Percentiles rank a stretch among this genome's conserved stretches.
phyloP scores from a whole-genome alignment of 2,329 filamentous ascomycete genomes.

The Beauveria caledonica region DNA sequence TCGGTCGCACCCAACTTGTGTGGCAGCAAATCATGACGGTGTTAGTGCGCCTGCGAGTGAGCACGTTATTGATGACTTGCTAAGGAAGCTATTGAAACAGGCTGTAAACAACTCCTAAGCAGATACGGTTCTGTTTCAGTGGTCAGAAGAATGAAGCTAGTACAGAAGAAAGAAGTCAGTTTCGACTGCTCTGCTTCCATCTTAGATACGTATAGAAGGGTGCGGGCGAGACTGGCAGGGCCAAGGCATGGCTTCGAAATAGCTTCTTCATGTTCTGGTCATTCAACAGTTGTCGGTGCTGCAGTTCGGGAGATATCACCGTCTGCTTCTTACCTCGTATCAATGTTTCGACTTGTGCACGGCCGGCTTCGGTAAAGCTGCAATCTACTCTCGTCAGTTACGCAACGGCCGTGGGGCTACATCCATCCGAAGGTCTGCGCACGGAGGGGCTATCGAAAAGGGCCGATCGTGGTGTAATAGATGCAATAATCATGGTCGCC shows the following conservation, averaged over 20 bases:
- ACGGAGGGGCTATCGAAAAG: not conserved
- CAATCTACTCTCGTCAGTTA: too few species aligned
- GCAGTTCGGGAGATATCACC: too few species aligned
- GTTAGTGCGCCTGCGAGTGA: not conserved
- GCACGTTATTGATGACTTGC: not conserved
- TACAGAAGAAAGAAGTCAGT: not conserved
- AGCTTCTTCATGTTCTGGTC: too few species aligned
- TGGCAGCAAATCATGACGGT: not conserved
- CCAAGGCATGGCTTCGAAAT: too few species aligned
- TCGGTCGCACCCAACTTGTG: not conserved
- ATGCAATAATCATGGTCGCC: not conserved
- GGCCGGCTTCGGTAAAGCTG: too few species aligned
- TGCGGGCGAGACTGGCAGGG: too few species aligned
- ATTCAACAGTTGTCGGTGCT: too few species aligned
- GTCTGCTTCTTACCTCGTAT: too few species aligned
- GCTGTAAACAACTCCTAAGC: not conserved
- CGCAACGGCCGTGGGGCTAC: not conserved
- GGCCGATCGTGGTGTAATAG: constrained; percentile 5
- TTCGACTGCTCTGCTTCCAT: not conserved
- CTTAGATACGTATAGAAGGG: too few species aligned
- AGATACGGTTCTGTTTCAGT: not conserved
- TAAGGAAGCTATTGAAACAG: too few species aligned
- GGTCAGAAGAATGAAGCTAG: not conserved
- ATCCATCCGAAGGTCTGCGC: not conserved
- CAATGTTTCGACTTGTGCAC: too few species aligned